Evolutionary conservation across 2,329 filamentous ascomycete genomes (phyloP).

Genomic region (Colletotrichum plurivorum): DNA sequence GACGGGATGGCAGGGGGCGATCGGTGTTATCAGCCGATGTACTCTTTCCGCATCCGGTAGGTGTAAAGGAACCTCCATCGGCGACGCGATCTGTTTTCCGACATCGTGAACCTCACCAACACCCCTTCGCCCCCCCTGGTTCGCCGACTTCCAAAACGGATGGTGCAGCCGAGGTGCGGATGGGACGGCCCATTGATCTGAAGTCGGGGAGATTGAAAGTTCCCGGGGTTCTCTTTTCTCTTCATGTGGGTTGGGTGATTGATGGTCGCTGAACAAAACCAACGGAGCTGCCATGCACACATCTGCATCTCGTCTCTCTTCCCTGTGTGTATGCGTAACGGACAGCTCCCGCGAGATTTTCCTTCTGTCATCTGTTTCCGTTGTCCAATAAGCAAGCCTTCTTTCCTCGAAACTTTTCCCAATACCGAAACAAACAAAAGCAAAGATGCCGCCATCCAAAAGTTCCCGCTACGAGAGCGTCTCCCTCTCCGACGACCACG

Average conservation of each 20-base stretch:
- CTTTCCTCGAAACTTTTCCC: no score
- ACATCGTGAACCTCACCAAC: no score
- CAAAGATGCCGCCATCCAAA: slow-evolving; percentile 11
- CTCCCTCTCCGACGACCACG: slow-evolving; percentile 13
- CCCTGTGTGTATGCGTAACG: no score
- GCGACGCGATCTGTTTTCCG: background rate
- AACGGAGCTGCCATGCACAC: background rate
- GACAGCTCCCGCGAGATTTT: background rate
- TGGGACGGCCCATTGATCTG: background rate
- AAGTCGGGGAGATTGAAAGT: background rate
- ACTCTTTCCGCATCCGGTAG: background rate
- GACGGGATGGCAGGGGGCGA: slow-evolving; percentile 15
- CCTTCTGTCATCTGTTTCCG: background rate
- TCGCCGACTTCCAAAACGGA: background rate
- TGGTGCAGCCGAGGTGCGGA: slow-evolving; percentile 1
- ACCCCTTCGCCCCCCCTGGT: no score
- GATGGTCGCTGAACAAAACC: slow-evolving; percentile 11
- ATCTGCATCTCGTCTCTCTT: background rate
- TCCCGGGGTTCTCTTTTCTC: background rate
- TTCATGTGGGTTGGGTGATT: no score
- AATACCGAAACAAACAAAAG: background rate
- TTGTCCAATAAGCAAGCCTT: background rate
- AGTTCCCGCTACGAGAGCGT: slow-evolving; percentile 10
- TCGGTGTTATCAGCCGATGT: background rate
- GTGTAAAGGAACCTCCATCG: background rate